Evolutionary conservation across 2,329 filamentous ascomycete genomes (phyloP).

Genomic region (Trichoderma brevicompactum): DNA sequence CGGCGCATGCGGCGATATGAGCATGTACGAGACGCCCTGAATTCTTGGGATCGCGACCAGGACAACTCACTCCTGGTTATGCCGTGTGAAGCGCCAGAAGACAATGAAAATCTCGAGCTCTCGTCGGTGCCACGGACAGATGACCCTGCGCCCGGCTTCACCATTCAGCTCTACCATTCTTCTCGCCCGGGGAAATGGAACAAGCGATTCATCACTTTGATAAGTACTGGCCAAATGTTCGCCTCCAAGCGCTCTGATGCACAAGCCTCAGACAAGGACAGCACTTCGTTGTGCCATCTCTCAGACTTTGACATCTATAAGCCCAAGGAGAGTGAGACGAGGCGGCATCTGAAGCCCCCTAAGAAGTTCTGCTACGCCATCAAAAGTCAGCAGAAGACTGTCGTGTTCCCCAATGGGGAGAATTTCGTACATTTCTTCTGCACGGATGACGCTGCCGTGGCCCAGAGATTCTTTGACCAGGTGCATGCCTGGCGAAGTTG

Average conservation of each 20-base stretch:
- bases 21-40: constrained; percentile 82
- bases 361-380: constrained; percentile 86
- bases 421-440: constrained; percentile 94
- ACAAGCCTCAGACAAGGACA: constrained; percentile 66
- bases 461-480: constrained; percentile 69
- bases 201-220: constrained; percentile 78
- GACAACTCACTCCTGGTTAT: constrained; percentile 76
- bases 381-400: constrained; percentile 89
- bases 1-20: constrained; percentile 85
- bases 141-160: constrained; percentile 67
- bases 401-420: constrained; percentile 78
- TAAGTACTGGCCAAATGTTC: constrained; percentile 71
- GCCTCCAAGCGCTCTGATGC: constrained; percentile 72
- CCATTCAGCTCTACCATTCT: constrained; percentile 77
- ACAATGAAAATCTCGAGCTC: constrained; percentile 66
- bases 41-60: constrained; percentile 85
- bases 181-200: constrained; percentile 85
- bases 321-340: constrained; percentile 68
- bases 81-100: constrained; percentile 59
- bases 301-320: constrained; percentile 93
- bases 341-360: constrained; percentile 76
- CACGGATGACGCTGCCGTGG: constrained; percentile 70
- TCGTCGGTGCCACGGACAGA: constrained; percentile 61
- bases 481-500: constrained; percentile 88
- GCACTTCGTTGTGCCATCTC: constrained; percentile 75